Evolutionary conservation across 2,329 filamentous ascomycete species (phyloP), one percentile per base, ranked within the genome.

Genomic region (Aspergillus hiratsukae): DNA sequence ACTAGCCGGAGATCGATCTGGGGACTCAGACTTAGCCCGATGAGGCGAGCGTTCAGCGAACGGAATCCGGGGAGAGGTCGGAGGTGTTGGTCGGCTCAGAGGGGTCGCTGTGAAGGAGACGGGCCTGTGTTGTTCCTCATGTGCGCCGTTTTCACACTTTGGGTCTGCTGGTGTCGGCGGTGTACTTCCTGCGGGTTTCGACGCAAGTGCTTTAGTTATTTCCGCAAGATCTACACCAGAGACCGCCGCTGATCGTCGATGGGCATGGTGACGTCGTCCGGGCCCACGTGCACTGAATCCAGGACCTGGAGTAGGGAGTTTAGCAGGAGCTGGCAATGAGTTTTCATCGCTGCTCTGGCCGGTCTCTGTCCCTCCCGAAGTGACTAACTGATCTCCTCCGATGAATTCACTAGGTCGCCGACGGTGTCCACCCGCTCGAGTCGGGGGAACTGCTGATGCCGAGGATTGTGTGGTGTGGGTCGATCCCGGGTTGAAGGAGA

Each of bases 371-470:
- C 88, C 87, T 65, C 87, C 73, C 64, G 84, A 78, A 62, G 82
- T 75, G 68, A 66, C 78, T 76, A 65, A 72, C 61, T 65, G 77
- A 56, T 75, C 72, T 7, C 88, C 89, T 40, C 90, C 90, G 49
- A 95, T 89, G 66, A 95, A 91, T 70, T 96, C 91, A 70, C 91
- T 96, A 28, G 86, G 88, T 53, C 89, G 89, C 66, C 92, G 84
- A 65, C 87, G 83, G 69, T 91, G 89, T 23, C 87, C 85, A 31
- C 76, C 75, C 25, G 82, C 77, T 58, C 84, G 80, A 21, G 53
- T 48, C 41, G 45, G 11, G 9, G 81, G 78, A 19, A 86, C 80
- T 6, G 77, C 71, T 1, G 83, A 81, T n/a, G 82, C 82, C 17
- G 81, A 72, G 0, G 83, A 80, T 14, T 84, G 83, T 48, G 66